Base-by-base conservation (phyloP, 208 protist species). In the Strigomonas galati region DNA sequence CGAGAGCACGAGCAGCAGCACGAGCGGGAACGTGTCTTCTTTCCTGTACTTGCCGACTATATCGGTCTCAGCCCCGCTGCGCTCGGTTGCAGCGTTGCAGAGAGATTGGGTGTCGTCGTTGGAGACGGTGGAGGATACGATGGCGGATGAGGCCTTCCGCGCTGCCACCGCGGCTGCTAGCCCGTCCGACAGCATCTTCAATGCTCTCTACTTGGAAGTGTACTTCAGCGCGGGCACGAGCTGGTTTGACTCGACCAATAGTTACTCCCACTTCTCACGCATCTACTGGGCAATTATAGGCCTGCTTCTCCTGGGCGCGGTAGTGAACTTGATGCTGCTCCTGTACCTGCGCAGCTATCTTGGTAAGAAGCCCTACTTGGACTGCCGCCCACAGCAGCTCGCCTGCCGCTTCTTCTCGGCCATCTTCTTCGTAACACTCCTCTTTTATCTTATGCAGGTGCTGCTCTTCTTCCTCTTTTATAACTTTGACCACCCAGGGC, bases 331-430 rank as follows among this genome's bases (percentile, higher is more conserved):
- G 28, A 19, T 66, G 0, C 60, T 90, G 53, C 63, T 96, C 1
- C 43, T 89, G 44, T 87, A 90, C 46, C 31, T 93, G 55, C 74
- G 76, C 55, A 58, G 71, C 51, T 87, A 89, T 62, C 70, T 96
- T 0, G 84, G 85, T n/a, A 66, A 61, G 28, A 92, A 92, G 67
- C 81, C 88, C 48, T 96, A 96, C 68, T 62, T 96, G 15, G 76
- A 91, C 35, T 89, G 76, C 19, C 81, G 91, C 4, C 87, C 87
- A 0, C 87, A 94, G 73, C 91, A 96, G 71, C 81, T 96, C 56
- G 87, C 88, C 23, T 89, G 87, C 52, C 84, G 91, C 49, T 73
- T 95, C 62, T 87, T 91, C 57, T 17, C 89, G 27, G 79, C 86
- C 54, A 51, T 93, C 24, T 91, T 93, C 28, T 44, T 81, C 46